Conservation (phyloP, 1,284 basidiomycete genomes). For the Sparassis latifolia region DNA sequence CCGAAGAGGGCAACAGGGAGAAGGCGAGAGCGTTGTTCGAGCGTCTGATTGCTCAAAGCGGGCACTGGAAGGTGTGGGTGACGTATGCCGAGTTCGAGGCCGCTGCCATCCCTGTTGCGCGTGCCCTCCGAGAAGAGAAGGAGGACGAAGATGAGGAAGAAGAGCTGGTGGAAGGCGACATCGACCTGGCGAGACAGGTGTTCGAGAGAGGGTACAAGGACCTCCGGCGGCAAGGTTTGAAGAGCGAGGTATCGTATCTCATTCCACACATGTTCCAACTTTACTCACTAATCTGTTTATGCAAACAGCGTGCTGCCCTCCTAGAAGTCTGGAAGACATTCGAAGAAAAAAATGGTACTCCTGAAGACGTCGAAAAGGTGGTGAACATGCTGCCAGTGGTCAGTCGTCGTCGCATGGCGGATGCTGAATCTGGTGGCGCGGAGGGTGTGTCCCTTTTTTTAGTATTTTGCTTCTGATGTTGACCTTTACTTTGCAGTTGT, state of each 20-base stretch:
- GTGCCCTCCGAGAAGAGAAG: conserved; percentile 69
- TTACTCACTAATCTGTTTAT: neutral
- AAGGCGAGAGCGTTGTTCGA: conserved; percentile 86
- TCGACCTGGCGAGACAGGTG: conserved; percentile 62
- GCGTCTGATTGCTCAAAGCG: conserved; percentile 79
- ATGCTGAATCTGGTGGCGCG: conserved; percentile 77
- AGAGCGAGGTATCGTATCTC: conserved; percentile 67
- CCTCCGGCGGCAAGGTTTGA: conserved; percentile 71
- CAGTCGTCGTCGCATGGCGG: conserved; percentile 77
- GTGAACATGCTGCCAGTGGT: conserved; percentile 88
- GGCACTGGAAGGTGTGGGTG: conserved; percentile 93
- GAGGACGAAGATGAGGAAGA: conserved; percentile 45
- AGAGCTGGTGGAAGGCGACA: conserved; percentile 35
- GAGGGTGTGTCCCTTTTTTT: conserved; percentile 61
- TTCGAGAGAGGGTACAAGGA: conserved; percentile 85
- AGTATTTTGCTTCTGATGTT: too few species aligned
- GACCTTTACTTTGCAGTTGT: conserved; percentile 1
- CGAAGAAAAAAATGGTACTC: conserved; percentile 73
- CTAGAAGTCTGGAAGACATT: conserved; percentile 93
- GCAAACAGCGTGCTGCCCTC: conserved; percentile 72
- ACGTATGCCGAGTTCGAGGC: conserved; percentile 76
- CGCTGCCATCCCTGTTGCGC: conserved; percentile 56
- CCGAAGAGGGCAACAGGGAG: conserved; percentile 90
- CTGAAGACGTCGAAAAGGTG: conserved; percentile 69
- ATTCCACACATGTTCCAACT: conserved; percentile 3